phyloP scores from a whole-genome alignment of 2,329 filamentous ascomycete genomes.

The Clarireedia hainanense region DNA sequence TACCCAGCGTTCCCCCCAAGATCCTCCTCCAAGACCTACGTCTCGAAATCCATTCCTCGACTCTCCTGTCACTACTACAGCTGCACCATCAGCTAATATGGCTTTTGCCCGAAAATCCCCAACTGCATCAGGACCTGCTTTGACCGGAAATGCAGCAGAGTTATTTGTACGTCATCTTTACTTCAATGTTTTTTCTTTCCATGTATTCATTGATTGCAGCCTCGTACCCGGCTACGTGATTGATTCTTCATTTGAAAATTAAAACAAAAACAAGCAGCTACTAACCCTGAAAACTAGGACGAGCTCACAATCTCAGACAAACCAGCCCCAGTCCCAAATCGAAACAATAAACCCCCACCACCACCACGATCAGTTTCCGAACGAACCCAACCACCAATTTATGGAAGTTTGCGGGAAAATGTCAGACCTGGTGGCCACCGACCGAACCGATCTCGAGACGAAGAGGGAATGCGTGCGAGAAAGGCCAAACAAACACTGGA shows the following conservation, averaged over 20 bases:
- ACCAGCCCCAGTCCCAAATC: constrained; percentile 33
- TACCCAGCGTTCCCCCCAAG: constrained; percentile 48
- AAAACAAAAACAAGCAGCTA: not conserved
- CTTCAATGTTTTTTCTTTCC: not conserved
- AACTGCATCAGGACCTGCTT: constrained; percentile 33
- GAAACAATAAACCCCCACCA: constrained; percentile 26
- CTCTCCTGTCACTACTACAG: constrained; percentile 27
- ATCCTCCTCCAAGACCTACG: constrained; percentile 48
- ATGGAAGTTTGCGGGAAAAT: not conserved
- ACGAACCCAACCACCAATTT: constrained; percentile 38
- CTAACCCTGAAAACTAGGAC: constrained; percentile 43
- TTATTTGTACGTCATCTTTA: constrained; percentile 60
- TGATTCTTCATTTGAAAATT: not conserved
- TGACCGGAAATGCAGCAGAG: constrained; percentile 52
- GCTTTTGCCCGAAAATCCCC: constrained; percentile 34
- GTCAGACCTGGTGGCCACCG: constrained; percentile 39
- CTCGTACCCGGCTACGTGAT: not conserved
- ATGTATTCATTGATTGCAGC: not conserved
- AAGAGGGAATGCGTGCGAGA: constrained; percentile 48
- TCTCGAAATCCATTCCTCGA: constrained; percentile 74
- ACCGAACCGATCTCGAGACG: constrained; percentile 52
- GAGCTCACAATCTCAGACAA: constrained; percentile 60
- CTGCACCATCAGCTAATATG: constrained; percentile 40
- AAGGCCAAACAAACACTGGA: constrained; percentile 19
- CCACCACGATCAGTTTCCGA: constrained; percentile 31